Evolutionary conservation across 768 basidiomycete species (phyloP), one percentile per base, ranked within the genome.

Genomic region (Trametopsis cervina): DNA sequence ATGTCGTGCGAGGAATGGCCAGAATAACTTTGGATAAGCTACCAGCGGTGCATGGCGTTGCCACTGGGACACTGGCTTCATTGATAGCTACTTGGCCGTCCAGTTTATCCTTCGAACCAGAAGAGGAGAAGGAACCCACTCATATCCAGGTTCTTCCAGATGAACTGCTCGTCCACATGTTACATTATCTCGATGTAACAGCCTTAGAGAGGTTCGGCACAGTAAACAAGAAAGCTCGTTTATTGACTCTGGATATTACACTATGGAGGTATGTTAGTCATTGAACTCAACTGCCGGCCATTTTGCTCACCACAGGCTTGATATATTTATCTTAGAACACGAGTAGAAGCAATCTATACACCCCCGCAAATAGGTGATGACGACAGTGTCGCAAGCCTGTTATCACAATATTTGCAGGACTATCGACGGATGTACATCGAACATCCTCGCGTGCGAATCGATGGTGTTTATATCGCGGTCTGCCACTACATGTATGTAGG

Each of bases 391-490:
- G 60, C 69, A 40, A 59, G 68, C 1, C 68, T 89, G 20, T 67
- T 80, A 11, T 64, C 72, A 18, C 66, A 64, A n/a, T 81, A 80
- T 61, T 60, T 64, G 41, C 74, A 69, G 42, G 80, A 89, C 61
- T 92, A 80, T 66, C 77, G 93, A 33, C 81, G 81, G 17, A 66
- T 87, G 7, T 89, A 78, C 62, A 77, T 95, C 37, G 86, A 92
- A 63, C 86, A 90, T 49, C 90, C 91, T 12, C 77, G 93, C 40
- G 63, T 95, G 41, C 80, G 93, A 33, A 62, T 85, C 53, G 93
- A 95, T 51, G 93, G 93, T 1, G 82, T 91, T 9, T 95, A 95
- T 62, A 93, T 96, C 44, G 83, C 89, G 18, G 85, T 89, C 17
- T 94, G 91, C 59, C 91, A 92, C 63, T 95, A 89, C 56, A 70